These are phyloP conservation scores for Penicillium crystallinum DNA, from an alignment of 495 filamentous ascomycete species.

Conservation along the genomic window DNA sequence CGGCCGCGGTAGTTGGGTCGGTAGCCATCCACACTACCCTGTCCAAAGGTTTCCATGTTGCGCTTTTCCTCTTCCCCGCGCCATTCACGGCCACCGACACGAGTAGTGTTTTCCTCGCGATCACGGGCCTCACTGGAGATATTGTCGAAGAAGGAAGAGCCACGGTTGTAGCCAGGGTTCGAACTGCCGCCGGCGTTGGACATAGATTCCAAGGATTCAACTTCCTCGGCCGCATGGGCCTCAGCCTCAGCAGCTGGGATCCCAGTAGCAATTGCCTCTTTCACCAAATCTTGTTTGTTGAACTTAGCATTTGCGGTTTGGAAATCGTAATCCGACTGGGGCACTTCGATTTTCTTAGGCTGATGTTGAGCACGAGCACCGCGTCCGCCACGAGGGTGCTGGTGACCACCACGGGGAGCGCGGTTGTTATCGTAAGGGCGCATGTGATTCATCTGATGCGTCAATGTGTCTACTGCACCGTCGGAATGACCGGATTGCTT, in stretches of 20 bases:
- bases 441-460: slow-evolving; percentile 85
- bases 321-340: slow-evolving; percentile 89
- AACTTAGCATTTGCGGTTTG: slow-evolving; percentile 90
- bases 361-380: slow-evolving; percentile 51
- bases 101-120: slow-evolving; percentile 65
- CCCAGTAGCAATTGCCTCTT: slow-evolving; percentile 79
- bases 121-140: slow-evolving; percentile 92
- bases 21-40: slow-evolving; percentile 89
- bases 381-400: slow-evolving; percentile 48
- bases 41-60: slow-evolving; percentile 98
- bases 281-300: slow-evolving; percentile 92
- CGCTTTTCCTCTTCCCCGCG: slow-evolving; percentile 87
- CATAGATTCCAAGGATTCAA: slow-evolving; percentile 30
- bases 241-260: slow-evolving; percentile 58
- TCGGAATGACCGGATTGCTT: slow-evolving; percentile 42
- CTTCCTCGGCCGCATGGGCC: slow-evolving; percentile 26
- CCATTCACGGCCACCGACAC: slow-evolving; percentile 82
- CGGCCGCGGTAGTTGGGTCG: slow-evolving; percentile 67
- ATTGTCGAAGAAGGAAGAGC: slow-evolving; percentile 90
- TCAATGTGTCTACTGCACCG: slow-evolving; percentile 65
- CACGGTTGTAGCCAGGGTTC: slow-evolving; percentile 64
- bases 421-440: slow-evolving; percentile 56
- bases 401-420: slow-evolving; percentile 48
- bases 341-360: slow-evolving; percentile 75
- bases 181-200: slow-evolving; percentile 21